phyloP scores from a whole-genome alignment of 2,329 filamentous ascomycete species.

The Niveomyces coronatus region DNA sequence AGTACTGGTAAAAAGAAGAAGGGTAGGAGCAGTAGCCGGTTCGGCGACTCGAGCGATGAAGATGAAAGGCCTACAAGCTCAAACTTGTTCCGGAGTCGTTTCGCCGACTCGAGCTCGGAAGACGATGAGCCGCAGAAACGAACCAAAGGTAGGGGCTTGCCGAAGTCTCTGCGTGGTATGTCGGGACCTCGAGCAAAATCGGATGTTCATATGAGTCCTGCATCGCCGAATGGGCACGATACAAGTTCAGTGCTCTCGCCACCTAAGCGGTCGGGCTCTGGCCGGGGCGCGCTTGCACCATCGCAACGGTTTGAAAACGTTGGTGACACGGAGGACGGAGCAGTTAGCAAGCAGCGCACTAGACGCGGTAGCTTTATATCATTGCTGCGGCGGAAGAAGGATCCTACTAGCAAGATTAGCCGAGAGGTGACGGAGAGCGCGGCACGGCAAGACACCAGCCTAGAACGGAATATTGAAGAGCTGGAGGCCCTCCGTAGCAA shows the following conservation, averaged over 20 bases:
- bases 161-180: constrained; percentile 16
- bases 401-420: constrained; percentile 39
- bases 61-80: constrained; percentile 25
- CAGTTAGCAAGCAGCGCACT: constrained; percentile 20
- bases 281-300: constrained; percentile 24
- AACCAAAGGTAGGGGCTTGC: constrained; percentile 13
- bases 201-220: too few species aligned
- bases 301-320: constrained; percentile 15
- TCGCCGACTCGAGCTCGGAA: constrained; percentile 65
- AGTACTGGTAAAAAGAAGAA: constrained; percentile 30
- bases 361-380: constrained; percentile 44
- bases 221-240: too few species aligned
- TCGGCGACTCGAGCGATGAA: constrained; percentile 55
- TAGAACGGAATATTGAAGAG: constrained; percentile 49
- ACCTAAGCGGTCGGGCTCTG: constrained; percentile 29
- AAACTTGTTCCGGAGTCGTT: constrained; percentile 43
- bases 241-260: constrained; percentile 7
- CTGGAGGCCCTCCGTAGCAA: constrained; percentile 34
- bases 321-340: constrained; percentile 12
- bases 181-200: too few species aligned
- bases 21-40: constrained; percentile 35
- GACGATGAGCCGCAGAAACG: constrained; percentile 22
- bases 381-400: constrained; percentile 53
- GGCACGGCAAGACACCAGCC: constrained; percentile 49
- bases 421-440: constrained; percentile 46